Conservation (phyloP, 352 stramenopile species). For the Globisporangium orthogonon region DNA sequence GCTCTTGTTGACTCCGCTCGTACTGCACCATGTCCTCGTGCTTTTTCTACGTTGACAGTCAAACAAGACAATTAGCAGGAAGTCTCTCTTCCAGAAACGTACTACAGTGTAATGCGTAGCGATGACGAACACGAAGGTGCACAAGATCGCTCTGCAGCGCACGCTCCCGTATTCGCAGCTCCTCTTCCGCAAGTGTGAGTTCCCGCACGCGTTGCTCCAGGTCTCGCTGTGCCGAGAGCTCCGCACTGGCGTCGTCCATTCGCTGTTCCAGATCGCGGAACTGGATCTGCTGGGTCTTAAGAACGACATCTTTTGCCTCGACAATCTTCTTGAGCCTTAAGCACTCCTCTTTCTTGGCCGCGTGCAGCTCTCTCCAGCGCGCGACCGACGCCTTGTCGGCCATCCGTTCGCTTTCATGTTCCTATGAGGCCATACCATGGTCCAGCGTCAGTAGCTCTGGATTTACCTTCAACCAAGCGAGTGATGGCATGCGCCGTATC, state of each 20-base stretch:
- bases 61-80: neutral
- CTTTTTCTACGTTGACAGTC: slow-evolving; percentile 21
- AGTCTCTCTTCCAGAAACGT: neutral
- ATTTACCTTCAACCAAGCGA: neutral
- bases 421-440: neutral
- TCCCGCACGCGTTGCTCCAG: slow-evolving; percentile 37
- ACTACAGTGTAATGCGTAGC: neutral
- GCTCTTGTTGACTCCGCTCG: slow-evolving; percentile 33
- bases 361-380: slow-evolving; percentile 47
- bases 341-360: slow-evolving; percentile 34
- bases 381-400: slow-evolving; percentile 35
- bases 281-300: slow-evolving; percentile 43
- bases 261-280: slow-evolving; percentile 40
- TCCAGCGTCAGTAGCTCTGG: neutral
- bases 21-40: slow-evolving; percentile 40
- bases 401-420: slow-evolving; percentile 34
- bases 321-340: slow-evolving; percentile 45
- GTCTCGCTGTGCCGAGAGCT: slow-evolving; percentile 17
- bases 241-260: slow-evolving; percentile 9
- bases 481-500: neutral
- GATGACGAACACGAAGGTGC: slow-evolving; percentile 24
- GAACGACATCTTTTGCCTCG: slow-evolving; percentile 45
- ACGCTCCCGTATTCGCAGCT: slow-evolving; percentile 22
- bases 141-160: slow-evolving; percentile 26
- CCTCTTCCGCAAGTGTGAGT: slow-evolving; percentile 24